phyloP scores from a whole-genome alignment of 306 rosid species.

The Vicia villosa region DNA sequence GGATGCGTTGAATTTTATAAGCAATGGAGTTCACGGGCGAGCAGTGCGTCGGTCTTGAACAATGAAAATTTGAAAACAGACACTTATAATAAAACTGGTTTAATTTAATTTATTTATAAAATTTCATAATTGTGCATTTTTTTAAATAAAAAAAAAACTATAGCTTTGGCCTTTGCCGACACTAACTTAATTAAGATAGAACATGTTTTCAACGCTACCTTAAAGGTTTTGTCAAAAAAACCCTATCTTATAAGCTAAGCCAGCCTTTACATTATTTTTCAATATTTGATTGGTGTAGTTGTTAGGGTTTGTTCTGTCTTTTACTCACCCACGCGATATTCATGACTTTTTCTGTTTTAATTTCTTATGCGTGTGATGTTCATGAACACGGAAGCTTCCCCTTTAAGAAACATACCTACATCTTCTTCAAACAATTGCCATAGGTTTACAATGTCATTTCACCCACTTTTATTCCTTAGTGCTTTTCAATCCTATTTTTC shows the following conservation, averaged over 20 bases:
- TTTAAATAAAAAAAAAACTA: not conserved
- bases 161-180: not conserved
- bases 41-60: too few relatives aligned
- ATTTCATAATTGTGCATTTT: too few relatives aligned
- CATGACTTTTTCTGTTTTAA: slow-evolving; percentile 11
- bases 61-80: too few relatives aligned
- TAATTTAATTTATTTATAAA: too few relatives aligned
- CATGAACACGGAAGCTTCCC: slow-evolving; percentile 24
- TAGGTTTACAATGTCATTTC: too few relatives aligned
- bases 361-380: slow-evolving; percentile 23
- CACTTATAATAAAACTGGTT: too few relatives aligned
- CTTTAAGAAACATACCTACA: slow-evolving; percentile 11
- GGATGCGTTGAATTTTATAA: too few relatives aligned
- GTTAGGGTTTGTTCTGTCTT: not conserved
- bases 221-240: too few relatives aligned
- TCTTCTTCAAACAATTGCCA: too few relatives aligned
- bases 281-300: not conserved
- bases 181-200: not conserved
- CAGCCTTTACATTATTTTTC: not conserved
- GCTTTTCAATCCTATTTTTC: too few relatives aligned
- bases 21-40: too few relatives aligned
- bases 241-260: not conserved
- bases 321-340: slow-evolving; percentile 30
- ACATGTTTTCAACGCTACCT: not conserved
- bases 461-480: too few relatives aligned